Conservation (phyloP, 23 red algal species). For the Cyanidium caldarium region DNA sequence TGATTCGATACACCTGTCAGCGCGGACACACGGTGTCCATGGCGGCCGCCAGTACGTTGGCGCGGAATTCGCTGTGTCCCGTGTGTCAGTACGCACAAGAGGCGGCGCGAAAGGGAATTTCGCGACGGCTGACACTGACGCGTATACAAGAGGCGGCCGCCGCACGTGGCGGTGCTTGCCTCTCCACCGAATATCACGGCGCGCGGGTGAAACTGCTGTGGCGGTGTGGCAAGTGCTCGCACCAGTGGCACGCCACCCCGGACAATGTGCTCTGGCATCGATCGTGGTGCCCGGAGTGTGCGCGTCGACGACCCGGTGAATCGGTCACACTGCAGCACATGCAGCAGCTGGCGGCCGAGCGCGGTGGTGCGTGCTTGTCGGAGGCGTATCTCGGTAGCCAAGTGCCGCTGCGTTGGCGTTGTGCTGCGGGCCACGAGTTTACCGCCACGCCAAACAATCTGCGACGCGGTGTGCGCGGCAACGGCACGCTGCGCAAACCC, state of each 20-base stretch:
- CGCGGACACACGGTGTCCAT: background rate
- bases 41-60: background rate
- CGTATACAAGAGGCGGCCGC: constrained; percentile 11
- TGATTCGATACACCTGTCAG: constrained; percentile 3
- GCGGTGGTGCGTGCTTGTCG: constrained; percentile 41
- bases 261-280: constrained; percentile 27
- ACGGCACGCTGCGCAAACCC: background rate
- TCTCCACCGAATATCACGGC: constrained; percentile 34
- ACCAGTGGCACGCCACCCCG: constrained; percentile 40
- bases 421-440: constrained; percentile 44
- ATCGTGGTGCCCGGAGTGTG: constrained; percentile 64
- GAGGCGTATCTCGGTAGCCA: constrained; percentile 31
- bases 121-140: too few species aligned
- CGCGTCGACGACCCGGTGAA: background rate
- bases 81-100: background rate
- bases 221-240: constrained; percentile 34
- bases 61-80: background rate
- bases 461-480: background rate
- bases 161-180: constrained; percentile 17
- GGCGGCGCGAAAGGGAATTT: background rate
- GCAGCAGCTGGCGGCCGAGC: constrained; percentile 16
- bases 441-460: constrained; percentile 44
- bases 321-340: constrained; percentile 19
- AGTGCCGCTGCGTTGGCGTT: constrained; percentile 39
- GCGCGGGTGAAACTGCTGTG: constrained; percentile 38